Conservation (phyloP, 2,329 filamentous ascomycete genomes). For the Diaporthe australafricana region DNA sequence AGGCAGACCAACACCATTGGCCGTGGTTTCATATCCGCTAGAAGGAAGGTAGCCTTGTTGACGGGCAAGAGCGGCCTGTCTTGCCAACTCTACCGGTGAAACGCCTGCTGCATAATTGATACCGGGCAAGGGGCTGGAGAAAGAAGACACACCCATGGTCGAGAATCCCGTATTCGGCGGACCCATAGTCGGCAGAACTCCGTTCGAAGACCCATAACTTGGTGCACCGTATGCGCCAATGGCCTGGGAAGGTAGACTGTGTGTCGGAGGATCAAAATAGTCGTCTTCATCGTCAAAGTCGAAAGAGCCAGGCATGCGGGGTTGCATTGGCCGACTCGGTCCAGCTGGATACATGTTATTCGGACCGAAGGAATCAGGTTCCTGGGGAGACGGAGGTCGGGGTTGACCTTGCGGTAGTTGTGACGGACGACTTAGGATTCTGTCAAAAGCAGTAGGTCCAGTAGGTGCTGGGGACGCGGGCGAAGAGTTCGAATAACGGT, state of each 20-base stretch:
- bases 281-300: constrained; percentile 11
- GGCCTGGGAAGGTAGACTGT: constrained; percentile 2
- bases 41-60: constrained; percentile 32
- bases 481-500: background rate
- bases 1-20: background rate
- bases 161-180: constrained; percentile 11
- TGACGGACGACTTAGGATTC: constrained; percentile 36
- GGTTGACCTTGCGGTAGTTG: constrained; percentile 12
- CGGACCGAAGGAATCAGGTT: background rate
- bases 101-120: constrained; percentile 22
- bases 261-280: background rate
- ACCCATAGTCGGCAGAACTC: constrained; percentile 14
- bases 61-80: constrained; percentile 37
- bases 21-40: constrained; percentile 16
- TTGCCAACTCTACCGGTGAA: constrained; percentile 39
- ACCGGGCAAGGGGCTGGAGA: constrained; percentile 21
- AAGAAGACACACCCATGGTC: constrained; percentile 23
- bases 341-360: background rate
- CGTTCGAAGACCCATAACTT: constrained; percentile 7
- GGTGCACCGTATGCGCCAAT: background rate
- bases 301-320: constrained; percentile 13
- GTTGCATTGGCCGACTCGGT: constrained; percentile 14
- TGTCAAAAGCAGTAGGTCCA: constrained; percentile 40
- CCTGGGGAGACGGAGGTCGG: constrained; percentile 1
- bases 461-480: constrained; percentile 17